Evolutionary conservation across 148 eudicot genomes (phyloP), one percentile per base, ranked within the genome.

Genomic region (Selenicereus undatus): DNA sequence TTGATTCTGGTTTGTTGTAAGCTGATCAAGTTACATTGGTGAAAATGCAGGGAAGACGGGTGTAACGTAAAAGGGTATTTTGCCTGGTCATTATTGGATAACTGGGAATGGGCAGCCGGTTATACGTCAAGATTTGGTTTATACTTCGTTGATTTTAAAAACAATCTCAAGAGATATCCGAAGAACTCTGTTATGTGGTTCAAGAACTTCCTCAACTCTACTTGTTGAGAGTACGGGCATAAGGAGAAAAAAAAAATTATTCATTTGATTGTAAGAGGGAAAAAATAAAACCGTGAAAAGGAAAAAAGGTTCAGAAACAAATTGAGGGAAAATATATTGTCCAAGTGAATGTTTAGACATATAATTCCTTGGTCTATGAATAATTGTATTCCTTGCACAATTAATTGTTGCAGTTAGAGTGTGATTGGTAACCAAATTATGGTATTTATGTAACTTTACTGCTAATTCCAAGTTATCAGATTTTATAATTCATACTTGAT

Each of bases 41-140:
- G 64, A 69, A 58, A 73, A 27, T 83, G 82, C 92, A 93, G 97
- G 50, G 91, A 91, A 77, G 97, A 93, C 82, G 97, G 98, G 22
- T 96, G 99, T 86, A 91, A 96, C 77, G 95, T 96, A 64, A 85
- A 91, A 74, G 99, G 99, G 1, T 96, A 93, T 73, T 96, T 94
- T 83, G 98, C 84, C n/a, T 96, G 98, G 99, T 96, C 99, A 56
- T 58, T 93, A n/a, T 58, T 96, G 60, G 99, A 96, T 82, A 93
- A 94, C 32, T 96, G 98, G 97, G 98, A 96, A 79, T 96, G 99
- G 99, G 90, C 86, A 76, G 95, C 90, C 10, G 99, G 99, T 58
- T 93, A 83, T 76, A 85, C 87, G 68, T 86, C 93, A 0, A 86
- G 98, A 45, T 96, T 96, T 76, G 99, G 99, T 26, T 89, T 96